Percentiles rank a stretch among this genome's conserved stretches.
Evolutionary conservation across 75 land plant species (phyloP).

Genomic region (Selaginella tamariscina): DNA sequence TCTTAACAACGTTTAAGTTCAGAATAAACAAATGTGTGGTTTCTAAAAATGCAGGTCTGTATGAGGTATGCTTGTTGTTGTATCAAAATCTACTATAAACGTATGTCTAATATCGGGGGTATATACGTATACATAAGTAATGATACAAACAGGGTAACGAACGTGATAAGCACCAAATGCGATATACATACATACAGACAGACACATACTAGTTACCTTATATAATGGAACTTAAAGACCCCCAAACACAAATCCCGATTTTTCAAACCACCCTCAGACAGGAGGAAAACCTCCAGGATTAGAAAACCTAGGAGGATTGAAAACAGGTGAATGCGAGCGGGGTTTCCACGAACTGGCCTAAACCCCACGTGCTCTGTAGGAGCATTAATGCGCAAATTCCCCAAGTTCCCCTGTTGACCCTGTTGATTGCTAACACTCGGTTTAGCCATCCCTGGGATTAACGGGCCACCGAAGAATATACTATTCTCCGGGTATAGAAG

Average conservation of each 20-base stretch:
- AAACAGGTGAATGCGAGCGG: slow-evolving; percentile 43
- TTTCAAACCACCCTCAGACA: background rate
- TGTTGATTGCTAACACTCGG: slow-evolving; percentile 9
- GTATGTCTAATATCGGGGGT: no score
- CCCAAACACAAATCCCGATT: background rate
- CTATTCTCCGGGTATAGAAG: slow-evolving; percentile 50
- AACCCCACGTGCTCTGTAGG: slow-evolving; percentile 18
- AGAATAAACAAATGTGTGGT: no score
- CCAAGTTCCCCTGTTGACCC: background rate
- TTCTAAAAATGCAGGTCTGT: no score
- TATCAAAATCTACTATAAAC: no score
- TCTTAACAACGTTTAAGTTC: no score
- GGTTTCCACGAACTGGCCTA: slow-evolving; percentile 20
- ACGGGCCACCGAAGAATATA: slow-evolving; percentile 77
- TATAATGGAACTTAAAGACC: background rate
- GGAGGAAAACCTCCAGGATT: background rate
- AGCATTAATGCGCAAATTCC: slow-evolving; percentile 9
- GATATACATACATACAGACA: no score
- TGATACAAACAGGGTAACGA: no score
- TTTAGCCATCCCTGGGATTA: slow-evolving; percentile 29
- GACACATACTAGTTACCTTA: background rate
- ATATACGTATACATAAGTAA: no score
- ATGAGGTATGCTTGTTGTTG: no score
- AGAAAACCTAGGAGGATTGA: slow-evolving; percentile 20
- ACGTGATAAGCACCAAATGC: no score